These are phyloP conservation scores for Mycena crocata DNA, from an alignment of 768 basidiomycete genomes.

Conservation along the genomic window DNA sequence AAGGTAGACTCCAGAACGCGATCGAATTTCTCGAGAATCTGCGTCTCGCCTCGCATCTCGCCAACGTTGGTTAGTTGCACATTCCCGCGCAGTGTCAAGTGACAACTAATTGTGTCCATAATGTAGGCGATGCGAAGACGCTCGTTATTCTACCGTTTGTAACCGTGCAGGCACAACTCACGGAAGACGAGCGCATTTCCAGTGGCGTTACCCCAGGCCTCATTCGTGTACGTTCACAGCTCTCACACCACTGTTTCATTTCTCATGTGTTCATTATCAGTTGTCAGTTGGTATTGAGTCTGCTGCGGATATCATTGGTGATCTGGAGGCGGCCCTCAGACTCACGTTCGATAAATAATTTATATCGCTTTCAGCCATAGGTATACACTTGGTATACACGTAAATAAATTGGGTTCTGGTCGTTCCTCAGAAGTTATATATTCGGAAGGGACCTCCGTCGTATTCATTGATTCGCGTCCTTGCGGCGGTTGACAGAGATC, in stretches of 20 bases:
- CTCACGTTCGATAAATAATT: constrained; percentile 2
- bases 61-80: constrained; percentile 59
- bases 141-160: constrained; percentile 81
- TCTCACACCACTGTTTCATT: not conserved
- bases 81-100: too few relatives aligned
- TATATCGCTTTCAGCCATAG: constrained; percentile 45
- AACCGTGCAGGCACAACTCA: constrained; percentile 82
- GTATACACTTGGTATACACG: constrained; percentile 44
- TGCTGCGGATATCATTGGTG: constrained; percentile 21
- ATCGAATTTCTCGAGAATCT: constrained; percentile 76
- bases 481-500: too few relatives aligned
- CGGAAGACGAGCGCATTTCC: constrained; percentile 66
- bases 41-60: constrained; percentile 75
- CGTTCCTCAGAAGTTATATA: too few relatives aligned
- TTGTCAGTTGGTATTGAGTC: constrained; percentile 23
- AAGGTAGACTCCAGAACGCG: constrained; percentile 63
- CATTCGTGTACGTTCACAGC: constrained; percentile 62
- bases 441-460: too few relatives aligned
- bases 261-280: not conserved
- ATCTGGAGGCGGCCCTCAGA: constrained; percentile 17
- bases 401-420: too few relatives aligned
- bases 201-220: constrained; percentile 82
- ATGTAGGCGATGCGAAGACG: constrained; percentile 74
- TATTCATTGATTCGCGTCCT: too few relatives aligned
- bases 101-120: not conserved